Conservation (phyloP, 768 basidiomycete species). For the Tubosaeta sp. region DNA sequence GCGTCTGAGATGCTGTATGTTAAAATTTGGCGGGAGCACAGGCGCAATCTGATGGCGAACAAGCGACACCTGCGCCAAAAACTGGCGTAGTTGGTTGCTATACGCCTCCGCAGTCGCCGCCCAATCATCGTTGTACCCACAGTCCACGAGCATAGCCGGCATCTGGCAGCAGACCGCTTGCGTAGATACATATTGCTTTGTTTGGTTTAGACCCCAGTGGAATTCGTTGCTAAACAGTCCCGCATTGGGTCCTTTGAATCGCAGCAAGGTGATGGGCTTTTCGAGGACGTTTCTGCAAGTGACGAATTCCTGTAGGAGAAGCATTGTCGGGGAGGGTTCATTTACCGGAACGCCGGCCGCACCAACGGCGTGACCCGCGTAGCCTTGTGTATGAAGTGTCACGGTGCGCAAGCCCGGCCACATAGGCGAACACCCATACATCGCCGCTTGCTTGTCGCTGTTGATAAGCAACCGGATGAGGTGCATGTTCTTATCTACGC, state of each 20-base stretch:
- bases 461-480: conserved; percentile 30
- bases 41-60: conserved; percentile 29
- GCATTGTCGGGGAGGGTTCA: conserved; percentile 30
- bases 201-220: conserved; percentile 25
- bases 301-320: conserved; percentile 25
- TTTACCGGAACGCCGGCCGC: conserved; percentile 21
- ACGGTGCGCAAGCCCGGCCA: conserved; percentile 24
- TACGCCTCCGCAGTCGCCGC: conserved; percentile 28
- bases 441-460: conserved; percentile 31
- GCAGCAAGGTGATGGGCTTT: conserved; percentile 19
- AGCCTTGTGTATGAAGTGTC: conserved; percentile 30
- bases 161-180: conserved; percentile 20
- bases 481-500: conserved; percentile 28
- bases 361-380: conserved; percentile 16
- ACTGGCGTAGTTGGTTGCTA: conserved; percentile 27
- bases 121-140: conserved; percentile 27
- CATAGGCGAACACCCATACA: conserved; percentile 26
- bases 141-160: conserved; percentile 20
- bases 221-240: conserved; percentile 25
- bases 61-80: conserved; percentile 28
- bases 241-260: conserved; percentile 31
- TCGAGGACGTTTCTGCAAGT: conserved; percentile 18
- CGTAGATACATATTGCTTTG: conserved; percentile 24
- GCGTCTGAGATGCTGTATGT: conserved; percentile 29
- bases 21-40: conserved; percentile 30